Base-by-base conservation (phyloP, 208 protist genomes). In the Borovskyia barvae region DNA sequence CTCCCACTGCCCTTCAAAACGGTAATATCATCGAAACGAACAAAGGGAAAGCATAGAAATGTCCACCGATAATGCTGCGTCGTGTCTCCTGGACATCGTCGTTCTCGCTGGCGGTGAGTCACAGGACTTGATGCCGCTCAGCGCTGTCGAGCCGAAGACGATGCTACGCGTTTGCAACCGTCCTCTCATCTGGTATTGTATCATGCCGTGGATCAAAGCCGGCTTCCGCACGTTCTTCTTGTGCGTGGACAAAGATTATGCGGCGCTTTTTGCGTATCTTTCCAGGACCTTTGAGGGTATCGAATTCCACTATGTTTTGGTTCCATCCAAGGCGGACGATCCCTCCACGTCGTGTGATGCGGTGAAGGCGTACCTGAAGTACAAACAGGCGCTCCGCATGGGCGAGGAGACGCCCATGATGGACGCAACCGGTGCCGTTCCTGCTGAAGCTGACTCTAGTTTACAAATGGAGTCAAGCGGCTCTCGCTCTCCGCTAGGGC, bases 111-210 rank as follows among this genome's bases (percentile, higher is more conserved):
- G 84, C 28, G 85, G 82, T n/a, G 69, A 54, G 47, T 77, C 80
- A 2, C 45, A 60, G 3, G 64, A 74, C 25, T 36, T 90, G 25
- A 77, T 56, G 53, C 84, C 85, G n/a, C 69, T 87, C 14, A 82
- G 67, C 43, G 52, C 65, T 22, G 75, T 75, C 55, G 81, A 88
- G 47, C 73, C 68, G 24, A 91, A 91, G 61, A 70, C 66, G 22
- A 89, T 89, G 81, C 65, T 92, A 43, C 70, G 58, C 32, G 53
- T 80, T 3, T 87, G 82, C 65, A 94, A 94, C 47, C 75, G 78
- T 0, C 88, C 88, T 1, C 69, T 94, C n/a, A 89, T 94, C 43
- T 92, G 85, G 85, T 92, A 86, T 64, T 77, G 66, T 40, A 54
- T 94, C 14, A 50, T 45, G n/a, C 85, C 88, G 28, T 90, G 82